Base-by-base conservation (phyloP, 2,329 filamentous ascomycete species). In the Colletotrichum incanum region DNA sequence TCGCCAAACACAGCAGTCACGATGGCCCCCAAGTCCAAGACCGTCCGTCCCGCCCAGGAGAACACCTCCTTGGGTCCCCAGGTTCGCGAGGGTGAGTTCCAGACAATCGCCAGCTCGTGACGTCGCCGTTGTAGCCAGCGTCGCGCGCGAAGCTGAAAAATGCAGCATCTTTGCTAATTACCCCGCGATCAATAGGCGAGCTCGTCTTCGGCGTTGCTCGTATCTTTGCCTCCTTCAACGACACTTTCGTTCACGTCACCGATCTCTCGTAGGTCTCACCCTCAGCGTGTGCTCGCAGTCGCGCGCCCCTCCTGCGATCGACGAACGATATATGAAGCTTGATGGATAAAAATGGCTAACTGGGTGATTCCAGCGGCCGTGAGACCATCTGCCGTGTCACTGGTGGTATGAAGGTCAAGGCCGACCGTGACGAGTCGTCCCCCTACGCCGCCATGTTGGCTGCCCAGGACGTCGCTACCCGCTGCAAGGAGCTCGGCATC, bases 321-420 rank as follows among this genome's bases (percentile, higher is more conserved):
- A 26, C 37, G n/a, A 54, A 65, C 23, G 26, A 43, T 56, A 49
- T 39, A 61, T 14, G 37, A 41, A 52, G 39, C 26, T 62, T 59
- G 60, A 69, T 34, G 74, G 74, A 74, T 52, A 55, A 26, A 84
- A 76, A 88, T 63, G 86, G 87, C 90, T 92, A 87, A 93, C 85
- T 90, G 88, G 88, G 87, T 91, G 88, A 90, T 91, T 90, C 85
- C 89, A 97, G 94, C 89, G 96, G 96, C 89, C 96, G 96, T 88
- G 96, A 99, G 93, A 99, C 97, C 89, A 98, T 99, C 90, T 94
- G 92, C 92, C 95, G 96, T 94, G 96, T 99, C 80, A 99, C 97
- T 82, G 96, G 97, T 90, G 97, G 97, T 85, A 99, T 99, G 96
- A 99, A 99, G 92, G 96, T 99, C 92, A 99, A 99, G 93, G 95